Conservation (phyloP, 2,329 filamentous ascomycete genomes). For the Pestalotiopsis sp. region DNA sequence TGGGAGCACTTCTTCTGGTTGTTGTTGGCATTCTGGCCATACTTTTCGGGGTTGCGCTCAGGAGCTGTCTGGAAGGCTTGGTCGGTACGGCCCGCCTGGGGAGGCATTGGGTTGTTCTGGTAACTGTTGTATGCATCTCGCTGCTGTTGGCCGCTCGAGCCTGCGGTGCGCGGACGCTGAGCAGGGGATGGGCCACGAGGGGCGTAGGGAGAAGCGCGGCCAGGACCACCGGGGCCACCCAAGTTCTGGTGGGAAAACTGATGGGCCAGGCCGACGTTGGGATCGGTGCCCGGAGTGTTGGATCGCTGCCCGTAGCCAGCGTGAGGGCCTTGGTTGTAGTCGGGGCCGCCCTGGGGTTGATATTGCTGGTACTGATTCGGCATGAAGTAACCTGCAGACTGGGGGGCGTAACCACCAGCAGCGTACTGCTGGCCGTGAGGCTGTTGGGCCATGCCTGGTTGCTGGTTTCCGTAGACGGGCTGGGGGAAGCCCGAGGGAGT, state of each 20-base stretch:
- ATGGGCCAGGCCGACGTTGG: conserved; percentile 87
- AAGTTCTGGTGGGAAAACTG: conserved; percentile 98
- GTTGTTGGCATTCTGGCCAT: conserved; percentile 62
- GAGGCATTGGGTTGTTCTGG: conserved; percentile 70
- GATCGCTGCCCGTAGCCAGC: conserved; percentile 50
- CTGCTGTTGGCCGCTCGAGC: conserved; percentile 61
- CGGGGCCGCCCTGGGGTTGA: conserved; percentile 21
- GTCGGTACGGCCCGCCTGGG: conserved; percentile 52
- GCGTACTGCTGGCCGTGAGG: conserved; percentile 43
- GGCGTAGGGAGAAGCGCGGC: conserved; percentile 69
- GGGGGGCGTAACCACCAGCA: conserved; percentile 43
- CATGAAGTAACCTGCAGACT: conserved; percentile 58
- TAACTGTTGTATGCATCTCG: conserved; percentile 62
- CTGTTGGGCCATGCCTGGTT: conserved; percentile 34
- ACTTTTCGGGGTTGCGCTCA: conserved; percentile 84
- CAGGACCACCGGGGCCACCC: conserved; percentile 54
- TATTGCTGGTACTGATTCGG: conserved; percentile 56
- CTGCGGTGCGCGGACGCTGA: conserved; percentile 82
- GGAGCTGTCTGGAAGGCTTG: conserved; percentile 77
- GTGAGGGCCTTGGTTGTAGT: conserved; percentile 28
- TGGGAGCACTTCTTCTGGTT: conserved; percentile 71
- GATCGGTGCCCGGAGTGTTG: conserved; percentile 66
- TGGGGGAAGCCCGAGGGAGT: conserved; percentile 97
- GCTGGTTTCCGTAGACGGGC: conserved; percentile 63
- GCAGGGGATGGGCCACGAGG: conserved; percentile 67